Percentiles rank a stretch among this genome's conserved stretches.
Evolutionary conservation across 345 rosid species (phyloP).

Genomic region (Brassica nigra): DNA sequence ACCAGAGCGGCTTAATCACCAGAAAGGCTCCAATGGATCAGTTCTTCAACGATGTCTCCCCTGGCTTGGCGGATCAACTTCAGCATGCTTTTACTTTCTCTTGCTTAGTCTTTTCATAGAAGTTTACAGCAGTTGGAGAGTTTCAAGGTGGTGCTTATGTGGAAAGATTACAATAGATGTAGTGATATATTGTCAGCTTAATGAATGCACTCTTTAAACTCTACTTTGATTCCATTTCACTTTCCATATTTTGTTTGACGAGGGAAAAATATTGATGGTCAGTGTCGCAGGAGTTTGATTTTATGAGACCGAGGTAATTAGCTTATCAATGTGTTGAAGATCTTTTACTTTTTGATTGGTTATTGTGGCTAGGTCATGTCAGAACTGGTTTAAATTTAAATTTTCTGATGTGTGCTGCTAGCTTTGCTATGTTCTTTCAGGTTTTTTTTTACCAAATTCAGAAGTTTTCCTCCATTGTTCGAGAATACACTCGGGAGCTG

Average conservation of each 20-base stretch:
- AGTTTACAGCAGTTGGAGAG: slow-evolving; percentile 79
- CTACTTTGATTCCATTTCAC: slow-evolving; percentile 34
- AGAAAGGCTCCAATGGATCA: neutral
- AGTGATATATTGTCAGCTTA: slow-evolving; percentile 69
- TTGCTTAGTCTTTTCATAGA: slow-evolving; percentile 42
- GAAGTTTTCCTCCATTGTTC: too few relatives aligned
- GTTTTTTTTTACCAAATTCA: slow-evolving; percentile 41
- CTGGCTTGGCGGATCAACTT: neutral
- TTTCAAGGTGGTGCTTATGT: slow-evolving; percentile 68
- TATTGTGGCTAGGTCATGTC: neutral
- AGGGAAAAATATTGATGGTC: neutral
- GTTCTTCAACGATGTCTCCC: neutral
- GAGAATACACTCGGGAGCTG: too few relatives aligned
- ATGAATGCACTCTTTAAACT: slow-evolving; percentile 53
- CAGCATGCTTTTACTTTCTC: neutral
- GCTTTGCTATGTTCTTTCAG: slow-evolving; percentile 39
- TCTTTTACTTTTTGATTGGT: neutral
- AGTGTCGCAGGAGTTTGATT: neutral
- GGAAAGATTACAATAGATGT: slow-evolving; percentile 66
- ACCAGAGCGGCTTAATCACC: neutral
- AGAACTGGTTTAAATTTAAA: neutral
- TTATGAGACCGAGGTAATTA: neutral
- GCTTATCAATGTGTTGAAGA: neutral
- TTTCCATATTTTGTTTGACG: neutral
- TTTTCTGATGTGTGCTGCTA: too few relatives aligned